Evolutionary conservation across 2,329 filamentous ascomycete species (phyloP), one percentile per base, ranked within the genome.

Genomic region (Aureobasidium mangrovei): DNA sequence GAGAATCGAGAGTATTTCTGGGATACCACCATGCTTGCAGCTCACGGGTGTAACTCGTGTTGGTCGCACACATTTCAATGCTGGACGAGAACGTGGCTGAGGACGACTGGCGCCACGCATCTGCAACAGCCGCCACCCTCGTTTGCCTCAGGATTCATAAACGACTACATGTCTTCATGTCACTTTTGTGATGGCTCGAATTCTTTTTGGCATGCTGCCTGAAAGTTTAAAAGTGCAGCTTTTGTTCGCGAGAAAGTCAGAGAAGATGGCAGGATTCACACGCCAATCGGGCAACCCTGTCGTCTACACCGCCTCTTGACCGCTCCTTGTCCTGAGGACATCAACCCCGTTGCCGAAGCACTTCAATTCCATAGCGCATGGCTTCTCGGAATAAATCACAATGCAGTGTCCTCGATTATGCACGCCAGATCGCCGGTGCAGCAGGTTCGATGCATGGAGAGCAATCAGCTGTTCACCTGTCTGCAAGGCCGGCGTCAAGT

Each of bases 401-500:
- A 51, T 33, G 36, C 18, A 49, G 46, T 42, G 39, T 18, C 39
- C 39, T 24, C 38, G 7, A 42, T 27, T 18, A 43, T 53, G 40
- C 49, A 43, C 32, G 40, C 40, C 40, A 9, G 49, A 53, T 44
- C 49, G 32, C 12, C 49, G 27, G 26, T 53, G 49, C 49, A 44
- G 49, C 49, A 38, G 36, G 31, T 41, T 10, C 27, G 36, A 39
- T 39, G 36, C 36, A 28, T n/a, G 18, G 29, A n/a, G 18, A 52
- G 47, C 35, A 27, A 53, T 53, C 49, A 53, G 39, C 49, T 53
- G 49, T 44, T 44, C 49, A 43, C 32, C 32, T 44, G 31, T 29
- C 49, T 53, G 49, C 49, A 53, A 44, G 49, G 49, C 49, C 28
- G 49, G 49, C 49, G 40, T 53, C 49, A 41, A 49, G 28, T n/a